phyloP scores from a whole-genome alignment of 2,329 filamentous ascomycete species.

The Aspergillus thermomutatus region DNA sequence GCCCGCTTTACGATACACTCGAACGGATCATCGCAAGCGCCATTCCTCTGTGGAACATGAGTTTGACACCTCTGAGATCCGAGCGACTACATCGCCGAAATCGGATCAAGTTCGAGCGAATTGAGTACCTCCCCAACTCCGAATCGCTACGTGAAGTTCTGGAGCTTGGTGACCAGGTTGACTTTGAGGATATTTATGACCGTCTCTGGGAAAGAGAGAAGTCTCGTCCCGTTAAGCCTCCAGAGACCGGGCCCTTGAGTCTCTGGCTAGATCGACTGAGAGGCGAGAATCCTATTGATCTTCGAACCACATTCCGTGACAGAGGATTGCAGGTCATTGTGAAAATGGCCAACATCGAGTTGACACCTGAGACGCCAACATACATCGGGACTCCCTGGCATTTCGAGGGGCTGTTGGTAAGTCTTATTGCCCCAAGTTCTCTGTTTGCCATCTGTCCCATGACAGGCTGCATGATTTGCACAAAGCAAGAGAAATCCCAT shows the following conservation, averaged over 20 bases:
- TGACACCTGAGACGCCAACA: conserved; percentile 56
- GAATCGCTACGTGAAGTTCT: conserved; percentile 1
- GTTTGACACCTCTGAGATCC: conserved; percentile 7
- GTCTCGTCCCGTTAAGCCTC: conserved; percentile 4
- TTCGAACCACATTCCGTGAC: conserved; percentile 27
- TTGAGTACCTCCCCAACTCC: conserved; percentile 3
- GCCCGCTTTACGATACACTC: conserved; percentile 34
- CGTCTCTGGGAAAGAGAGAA: neutral
- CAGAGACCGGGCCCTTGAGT: conserved; percentile 11
- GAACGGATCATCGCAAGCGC: conserved; percentile 36
- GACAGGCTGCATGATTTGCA: neutral
- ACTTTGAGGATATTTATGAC: neutral
- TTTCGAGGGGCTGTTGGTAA: conserved; percentile 44
- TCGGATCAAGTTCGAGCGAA: conserved; percentile 10
- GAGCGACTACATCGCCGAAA: neutral
- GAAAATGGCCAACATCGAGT: conserved; percentile 60
- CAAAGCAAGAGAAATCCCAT: neutral
- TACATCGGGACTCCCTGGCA: conserved; percentile 47
- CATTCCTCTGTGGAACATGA: conserved; percentile 48
- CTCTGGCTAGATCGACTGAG: neutral
- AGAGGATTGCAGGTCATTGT: conserved; percentile 50
- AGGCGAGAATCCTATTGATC: conserved; percentile 7
- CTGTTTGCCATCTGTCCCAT: neutral
- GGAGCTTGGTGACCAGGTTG: neutral
- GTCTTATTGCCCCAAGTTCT: neutral